phyloP scores from a whole-genome alignment of 257 asterid genomes.

The Solanum peruvianum region DNA sequence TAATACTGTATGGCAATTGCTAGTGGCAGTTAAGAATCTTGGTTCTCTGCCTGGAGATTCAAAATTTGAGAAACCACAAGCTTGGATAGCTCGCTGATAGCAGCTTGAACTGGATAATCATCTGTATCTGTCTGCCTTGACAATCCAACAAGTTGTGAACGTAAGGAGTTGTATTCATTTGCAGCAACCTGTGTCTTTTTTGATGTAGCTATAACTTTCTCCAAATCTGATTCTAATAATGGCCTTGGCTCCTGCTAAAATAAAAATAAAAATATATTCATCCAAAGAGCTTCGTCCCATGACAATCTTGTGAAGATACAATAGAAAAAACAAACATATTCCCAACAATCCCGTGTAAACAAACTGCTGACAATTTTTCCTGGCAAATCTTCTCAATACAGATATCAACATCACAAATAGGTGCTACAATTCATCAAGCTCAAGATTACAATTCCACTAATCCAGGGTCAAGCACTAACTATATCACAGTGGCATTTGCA shows the following conservation, averaged over 20 bases:
- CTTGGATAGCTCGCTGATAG: conserved; percentile 45
- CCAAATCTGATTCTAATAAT: conserved; percentile 54
- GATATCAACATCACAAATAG: background rate
- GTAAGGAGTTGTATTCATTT: conserved; percentile 41
- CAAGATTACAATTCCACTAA: background rate
- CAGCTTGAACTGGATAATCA: conserved; percentile 50
- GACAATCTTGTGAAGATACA: background rate
- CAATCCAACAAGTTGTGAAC: conserved; percentile 29
- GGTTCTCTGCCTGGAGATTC: conserved; percentile 37
- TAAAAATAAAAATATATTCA: background rate
- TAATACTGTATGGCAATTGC: background rate
- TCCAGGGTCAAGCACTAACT: background rate
- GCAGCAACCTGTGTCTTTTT: conserved; percentile 67
- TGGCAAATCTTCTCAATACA: background rate
- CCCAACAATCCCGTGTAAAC: background rate
- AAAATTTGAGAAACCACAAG: conserved; percentile 50
- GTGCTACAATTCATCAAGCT: background rate
- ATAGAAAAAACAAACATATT: background rate
- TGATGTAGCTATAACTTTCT: conserved; percentile 45
- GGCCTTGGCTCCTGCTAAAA: conserved; percentile 44
- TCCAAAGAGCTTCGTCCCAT: background rate
- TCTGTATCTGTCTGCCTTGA: conserved; percentile 21
- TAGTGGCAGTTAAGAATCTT: conserved; percentile 22
- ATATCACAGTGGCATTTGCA: background rate
- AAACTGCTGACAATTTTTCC: background rate